These are phyloP conservation scores for Fibroporia radiculosa DNA, from an alignment of 768 basidiomycete species.

Conservation along the genomic window DNA sequence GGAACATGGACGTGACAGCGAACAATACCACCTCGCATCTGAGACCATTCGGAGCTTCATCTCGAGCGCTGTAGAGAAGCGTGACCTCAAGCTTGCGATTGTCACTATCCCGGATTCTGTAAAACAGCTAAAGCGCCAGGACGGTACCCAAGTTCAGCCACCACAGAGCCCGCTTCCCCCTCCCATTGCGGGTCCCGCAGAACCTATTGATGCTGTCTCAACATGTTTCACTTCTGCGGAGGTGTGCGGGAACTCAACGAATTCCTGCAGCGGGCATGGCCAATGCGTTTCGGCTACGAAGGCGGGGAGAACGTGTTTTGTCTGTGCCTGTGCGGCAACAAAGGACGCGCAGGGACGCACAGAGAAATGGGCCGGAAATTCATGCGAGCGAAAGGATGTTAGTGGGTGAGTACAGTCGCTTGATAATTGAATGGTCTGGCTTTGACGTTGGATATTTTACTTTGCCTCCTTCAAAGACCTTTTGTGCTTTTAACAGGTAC, in stretches of 20 bases:
- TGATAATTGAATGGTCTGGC: neutral
- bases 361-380: slow-evolving; percentile 66
- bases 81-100: slow-evolving; percentile 24
- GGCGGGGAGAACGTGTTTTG: slow-evolving; percentile 46
- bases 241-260: slow-evolving; percentile 55
- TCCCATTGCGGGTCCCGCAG: slow-evolving; percentile 27
- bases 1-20: slow-evolving; percentile 41
- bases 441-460: no score
- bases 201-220: slow-evolving; percentile 51
- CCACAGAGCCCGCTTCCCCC: slow-evolving; percentile 41
- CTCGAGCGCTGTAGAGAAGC: slow-evolving; percentile 30
- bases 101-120: slow-evolving; percentile 23
- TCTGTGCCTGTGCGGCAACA: slow-evolving; percentile 39
- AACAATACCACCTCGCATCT: slow-evolving; percentile 43
- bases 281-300: slow-evolving; percentile 54
- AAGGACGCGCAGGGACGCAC: slow-evolving; percentile 47
- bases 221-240: slow-evolving; percentile 53
- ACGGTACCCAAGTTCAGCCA: slow-evolving; percentile 8
- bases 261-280: slow-evolving; percentile 63
- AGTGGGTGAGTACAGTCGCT: slow-evolving; percentile 54
- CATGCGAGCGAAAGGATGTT: slow-evolving; percentile 72
- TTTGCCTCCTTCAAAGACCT: no score
- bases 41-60: slow-evolving; percentile 42
- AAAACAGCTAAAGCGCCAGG: slow-evolving; percentile 26
- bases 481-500: slow-evolving; percentile 73